A percentile compares a stretch with the other conserved stretches of the same genome.
Evolutionary conservation across 1,139 yeast genomes (phyloP).

Genomic region (Candida neerlandica): DNA sequence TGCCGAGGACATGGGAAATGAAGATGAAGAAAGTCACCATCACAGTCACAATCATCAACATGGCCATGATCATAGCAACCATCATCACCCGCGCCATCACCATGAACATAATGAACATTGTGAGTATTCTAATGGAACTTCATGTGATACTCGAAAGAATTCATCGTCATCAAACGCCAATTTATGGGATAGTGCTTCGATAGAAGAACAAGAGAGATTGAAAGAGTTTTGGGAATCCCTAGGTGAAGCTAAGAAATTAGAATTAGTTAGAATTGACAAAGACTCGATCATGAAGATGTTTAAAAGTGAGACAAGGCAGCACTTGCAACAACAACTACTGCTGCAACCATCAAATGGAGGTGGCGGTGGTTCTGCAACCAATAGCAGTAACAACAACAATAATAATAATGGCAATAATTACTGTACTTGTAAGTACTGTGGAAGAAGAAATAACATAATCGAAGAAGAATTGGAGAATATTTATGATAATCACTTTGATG

Average conservation of each 20-base stretch:
- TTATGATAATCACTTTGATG: conserved; percentile 62
- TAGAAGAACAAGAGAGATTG: conserved; percentile 62
- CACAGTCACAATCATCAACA: conserved; percentile 14
- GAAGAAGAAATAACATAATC: conserved; percentile 69
- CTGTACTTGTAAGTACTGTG: conserved; percentile 83
- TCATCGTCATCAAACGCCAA: conserved; percentile 20
- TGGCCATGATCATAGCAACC: conserved; percentile 8
- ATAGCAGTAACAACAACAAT: conserved; percentile 3
- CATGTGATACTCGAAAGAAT: conserved; percentile 7
- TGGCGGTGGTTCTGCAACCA: conserved; percentile 2
- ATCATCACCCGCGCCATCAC: conserved; percentile 4
- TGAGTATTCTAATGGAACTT: conserved; percentile 3
- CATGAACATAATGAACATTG: conserved; percentile 6
- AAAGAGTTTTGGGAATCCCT: conserved; percentile 73
- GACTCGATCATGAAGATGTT: conserved; percentile 68
- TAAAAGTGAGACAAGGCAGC: conserved; percentile 35
- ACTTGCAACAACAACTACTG: conserved; percentile 16
- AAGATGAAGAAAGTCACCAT: conserved; percentile 12
- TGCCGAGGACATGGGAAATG: conserved; percentile 19
- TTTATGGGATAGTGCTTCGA: conserved; percentile 61
- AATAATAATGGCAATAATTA: conserved; percentile 8
- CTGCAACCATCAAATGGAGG: conserved; percentile 14
- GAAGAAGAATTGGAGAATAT: conserved; percentile 71
- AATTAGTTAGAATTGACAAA: conserved; percentile 68
- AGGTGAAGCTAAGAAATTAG: conserved; percentile 59